Percentiles rank a stretch among this genome's conserved stretches.
Conservation (phyloP, 192 early-diverging fungal genomes). For the Dispira parvispora region DNA sequence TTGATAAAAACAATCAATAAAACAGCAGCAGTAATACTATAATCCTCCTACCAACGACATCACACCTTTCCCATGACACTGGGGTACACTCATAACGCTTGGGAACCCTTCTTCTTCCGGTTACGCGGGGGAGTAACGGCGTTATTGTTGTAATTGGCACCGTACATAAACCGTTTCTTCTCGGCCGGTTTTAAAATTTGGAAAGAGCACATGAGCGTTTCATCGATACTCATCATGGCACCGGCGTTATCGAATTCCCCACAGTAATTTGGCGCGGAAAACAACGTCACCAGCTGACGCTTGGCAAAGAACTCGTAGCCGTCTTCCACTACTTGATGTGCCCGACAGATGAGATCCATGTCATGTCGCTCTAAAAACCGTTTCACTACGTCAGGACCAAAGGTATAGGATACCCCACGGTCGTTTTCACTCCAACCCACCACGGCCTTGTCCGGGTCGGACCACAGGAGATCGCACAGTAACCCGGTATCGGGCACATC, state of each 20-base stretch:
- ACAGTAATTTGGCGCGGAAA: constrained; percentile 95
- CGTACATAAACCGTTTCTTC: constrained; percentile 67
- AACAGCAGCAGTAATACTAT: too few relatives aligned
- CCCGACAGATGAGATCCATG: constrained; percentile 92
- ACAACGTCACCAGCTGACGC: constrained; percentile 86
- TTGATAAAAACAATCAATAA: too few relatives aligned
- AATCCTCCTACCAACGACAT: too few relatives aligned
- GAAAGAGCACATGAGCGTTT: constrained; percentile 74
- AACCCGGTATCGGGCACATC: constrained; percentile 96
- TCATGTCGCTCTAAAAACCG: constrained; percentile 92
- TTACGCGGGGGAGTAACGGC: constrained; percentile 61
- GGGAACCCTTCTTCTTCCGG: constrained; percentile 33
- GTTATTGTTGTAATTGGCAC: constrained; percentile 38
- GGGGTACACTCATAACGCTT: too few relatives aligned
- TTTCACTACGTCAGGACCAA: constrained; percentile 87
- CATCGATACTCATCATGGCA: constrained; percentile 79
- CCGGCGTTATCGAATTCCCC: constrained; percentile 82
- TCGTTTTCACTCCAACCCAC: constrained; percentile 95
- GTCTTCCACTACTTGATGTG: constrained; percentile 97
- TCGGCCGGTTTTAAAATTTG: constrained; percentile 96
- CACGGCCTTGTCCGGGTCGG: constrained; percentile 94
- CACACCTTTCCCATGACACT: too few relatives aligned
- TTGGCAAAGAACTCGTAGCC: constrained; percentile 99
- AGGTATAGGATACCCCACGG: constrained; percentile 89
- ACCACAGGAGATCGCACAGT: constrained; percentile 91